Base-by-base conservation (phyloP, 2,329 filamentous ascomycete species). In the Aaosphaeria pasadenensis region DNA sequence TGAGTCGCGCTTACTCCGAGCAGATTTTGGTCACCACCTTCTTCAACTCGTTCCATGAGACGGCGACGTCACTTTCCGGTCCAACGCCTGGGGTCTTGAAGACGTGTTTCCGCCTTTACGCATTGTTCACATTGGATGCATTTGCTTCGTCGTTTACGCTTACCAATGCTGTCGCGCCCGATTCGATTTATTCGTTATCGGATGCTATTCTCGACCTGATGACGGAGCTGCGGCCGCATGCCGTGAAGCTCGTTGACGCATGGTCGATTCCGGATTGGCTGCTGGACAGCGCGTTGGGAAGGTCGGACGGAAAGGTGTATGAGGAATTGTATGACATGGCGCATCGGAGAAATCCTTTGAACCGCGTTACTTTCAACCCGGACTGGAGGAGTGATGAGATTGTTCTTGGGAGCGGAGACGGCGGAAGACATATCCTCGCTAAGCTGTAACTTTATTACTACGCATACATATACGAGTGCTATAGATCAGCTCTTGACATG, bases 261-360 rank as follows among this genome's bases (percentile, higher is more conserved):
- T 81, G 77, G 77, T 71, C 70, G 44, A 72, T 80, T 33, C 78
- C 78, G 1, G 78, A 80, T 56, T 81, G 73, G 52, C 52, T 80
- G 44, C 67, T 80, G 0, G 73, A 80, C 44, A 79, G 75, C 58
- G 75, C 77, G 5, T 58, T 81, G 36, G 78, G 78, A 0, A 63
- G 77, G 39, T 75, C 70, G 47, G 77, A 81, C 57, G 78, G 78
- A 2, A 74, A 71, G 44, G 77, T 80, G 5, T 81, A 81, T 53
- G 78, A 81, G 55, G 75, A 79, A 47, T 57, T 80, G 39, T 81
- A 73, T 50, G 70, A 79, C 47, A 67, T 74, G 45, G 78, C 77
- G 4, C 77, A 80, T 66, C 63, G 73, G 41, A 58, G 74, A 53
- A 80, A 80, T 59, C 77, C 77, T 7, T 51, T 81, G 54, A 80